Base-by-base conservation (phyloP, 2,329 filamentous ascomycete genomes). In the Phaeosphaeriaceae sp. region DNA sequence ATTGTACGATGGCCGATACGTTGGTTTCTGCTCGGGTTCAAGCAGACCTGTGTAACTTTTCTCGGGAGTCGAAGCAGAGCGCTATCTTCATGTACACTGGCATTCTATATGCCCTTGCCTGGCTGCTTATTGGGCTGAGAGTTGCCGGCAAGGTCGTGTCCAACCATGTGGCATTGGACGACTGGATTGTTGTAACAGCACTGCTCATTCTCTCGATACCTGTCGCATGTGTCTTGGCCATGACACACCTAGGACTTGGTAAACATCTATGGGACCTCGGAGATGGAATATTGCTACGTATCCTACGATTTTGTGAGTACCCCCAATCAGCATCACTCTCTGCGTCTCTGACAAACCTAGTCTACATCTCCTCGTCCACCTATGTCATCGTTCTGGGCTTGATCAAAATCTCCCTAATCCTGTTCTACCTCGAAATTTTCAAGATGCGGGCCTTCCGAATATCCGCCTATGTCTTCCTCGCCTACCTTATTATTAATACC, bases 401-500 rank as follows among this genome's bases (percentile, higher is more conserved):
- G 7, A 57, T 61, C 12, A 66, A 64, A 33, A 43, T 56, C 5
- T 62, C 62, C 1, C 36, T 66, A 12, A 41, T 66, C 17, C 34
- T 54, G 15, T 64, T 63, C 40, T 68, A 65, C 34, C 60, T 68
- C 8, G 55, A 63, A 23, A 62, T 66, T 38, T 68, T 68, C 47
- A 37, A 47, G 5, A 45, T 55, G 3, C 48, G 43, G 6, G 43
- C 48, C 4, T 63, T 66, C 12, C 51, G 50, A 2, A 54, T 61
- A 12, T 16, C 45, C 9, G 56, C 52, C 12, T 58, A 54, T 29
- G 12, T 54, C 1, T 33, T 60, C 11, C 44, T 62, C 2, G 43
- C 39, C 23, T 58, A 51, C 36, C 54, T 62, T 8, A 34, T 49
- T 16, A 18, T 57, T n/a, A 55, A 48, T 4, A 55, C 49, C 1